A percentile compares a stretch with the other conserved stretches of the same genome.
phyloP scores from a whole-genome alignment of 768 basidiomycete genomes.

The Cyclocybe aegerita region DNA sequence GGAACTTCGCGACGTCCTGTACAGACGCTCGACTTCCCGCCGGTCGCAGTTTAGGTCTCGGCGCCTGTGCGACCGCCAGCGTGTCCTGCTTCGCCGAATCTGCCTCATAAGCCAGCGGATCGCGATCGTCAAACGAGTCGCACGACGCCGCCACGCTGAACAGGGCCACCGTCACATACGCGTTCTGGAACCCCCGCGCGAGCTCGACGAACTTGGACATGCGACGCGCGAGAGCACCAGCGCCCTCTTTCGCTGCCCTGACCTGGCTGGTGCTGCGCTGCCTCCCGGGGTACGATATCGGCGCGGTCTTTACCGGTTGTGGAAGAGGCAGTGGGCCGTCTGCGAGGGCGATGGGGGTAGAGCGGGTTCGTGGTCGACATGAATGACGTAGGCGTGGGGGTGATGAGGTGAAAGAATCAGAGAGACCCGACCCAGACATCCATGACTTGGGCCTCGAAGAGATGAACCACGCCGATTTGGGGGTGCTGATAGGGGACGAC shows the following conservation, averaged over 20 bases:
- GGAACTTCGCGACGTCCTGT: constrained; percentile 43
- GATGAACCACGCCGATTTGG: constrained; percentile 26
- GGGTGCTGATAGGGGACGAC: constrained; percentile 30
- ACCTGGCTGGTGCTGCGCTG: constrained; percentile 21
- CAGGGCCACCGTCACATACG: constrained; percentile 54
- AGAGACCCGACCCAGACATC: constrained; percentile 8
- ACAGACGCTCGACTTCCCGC: constrained; percentile 44
- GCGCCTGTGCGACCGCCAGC: neutral
- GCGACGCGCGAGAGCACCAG: constrained; percentile 21
- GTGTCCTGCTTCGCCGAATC: constrained; percentile 4
- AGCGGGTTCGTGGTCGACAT: constrained; percentile 33
- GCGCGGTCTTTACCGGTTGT: constrained; percentile 10
- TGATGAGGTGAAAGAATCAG: neutral
- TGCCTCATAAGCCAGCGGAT: neutral
- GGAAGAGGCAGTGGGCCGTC: constrained; percentile 31
- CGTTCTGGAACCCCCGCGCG: constrained; percentile 56
- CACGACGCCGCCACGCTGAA: constrained; percentile 36
- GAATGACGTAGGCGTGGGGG: constrained; percentile 27
- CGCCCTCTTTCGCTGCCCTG: constrained; percentile 18
- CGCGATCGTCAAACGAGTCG: constrained; percentile 23
- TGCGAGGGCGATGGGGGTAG: constrained; percentile 31
- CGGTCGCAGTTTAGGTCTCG: constrained; percentile 24
- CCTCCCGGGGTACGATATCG: constrained; percentile 17
- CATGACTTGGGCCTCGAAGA: constrained; percentile 20
- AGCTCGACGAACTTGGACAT: constrained; percentile 44